Evolutionary conservation across 108 stramenopile species (phyloP), one percentile per base, ranked within the genome.

Genomic region (Cylindrotheca fusiformis): DNA sequence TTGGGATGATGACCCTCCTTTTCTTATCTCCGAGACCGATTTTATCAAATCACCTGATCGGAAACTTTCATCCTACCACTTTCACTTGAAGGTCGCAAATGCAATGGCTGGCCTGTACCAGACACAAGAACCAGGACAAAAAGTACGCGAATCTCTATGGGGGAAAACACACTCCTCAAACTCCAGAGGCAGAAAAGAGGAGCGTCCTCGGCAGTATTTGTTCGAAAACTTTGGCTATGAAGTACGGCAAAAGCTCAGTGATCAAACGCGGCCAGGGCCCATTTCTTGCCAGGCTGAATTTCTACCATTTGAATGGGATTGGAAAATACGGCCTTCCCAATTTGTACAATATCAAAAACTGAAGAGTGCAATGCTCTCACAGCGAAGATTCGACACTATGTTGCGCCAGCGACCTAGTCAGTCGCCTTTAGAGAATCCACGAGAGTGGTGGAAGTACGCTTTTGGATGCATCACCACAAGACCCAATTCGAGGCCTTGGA

Each of bases 371-470:
- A 83, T 91, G 67, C 64, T 85, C 17, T 77, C 83, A 3, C 90
- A 91, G 69, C 82, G 77, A 61, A 76, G 86, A 18, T 87, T 88
- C 65, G 90, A 91, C 64, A 91, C 90, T 20, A 91, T 91, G 90
- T 52, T 87, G 2, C 76, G 80, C 24, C 83, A 86, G 59, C 72
- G 85, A 44, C 90, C 90, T 4, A 24, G 48, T 17, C 63, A 58
- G 36, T 60, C 59, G 17, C 80, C 85, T 21, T 26, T 55, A 1
- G 53, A 71, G 17, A 64, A 76, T 53, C 81, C 90, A 27, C 49
- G 67, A 52, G 62, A 65, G 24, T 91, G 90, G 90, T 91, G 90
- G 90, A 74, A 82, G 48, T 91, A 91, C 54, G 77, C 81, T 21
- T 74, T 86, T 55, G 75, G 68, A 1, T 87, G 90, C 60, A 77